Percentiles rank a stretch among this genome's conserved stretches.
Evolutionary conservation across 2,329 filamentous ascomycete species (phyloP).

Genomic region (Venturia nashicola): DNA sequence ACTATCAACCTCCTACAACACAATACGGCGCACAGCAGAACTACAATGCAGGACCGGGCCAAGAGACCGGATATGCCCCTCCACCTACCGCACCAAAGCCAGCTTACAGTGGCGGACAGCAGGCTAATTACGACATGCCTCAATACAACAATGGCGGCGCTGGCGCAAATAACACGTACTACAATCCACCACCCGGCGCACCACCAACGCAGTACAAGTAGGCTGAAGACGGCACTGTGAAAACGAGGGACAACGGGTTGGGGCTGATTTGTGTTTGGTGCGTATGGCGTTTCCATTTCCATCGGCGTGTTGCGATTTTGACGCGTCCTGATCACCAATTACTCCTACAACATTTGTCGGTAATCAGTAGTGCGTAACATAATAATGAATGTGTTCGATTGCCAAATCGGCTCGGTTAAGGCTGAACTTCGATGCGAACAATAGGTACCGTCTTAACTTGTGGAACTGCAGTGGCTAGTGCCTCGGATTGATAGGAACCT

Average conservation of each 20-base stretch:
- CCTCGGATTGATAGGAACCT: no score
- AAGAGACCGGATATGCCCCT: background rate
- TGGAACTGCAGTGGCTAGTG: no score
- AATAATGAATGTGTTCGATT: background rate
- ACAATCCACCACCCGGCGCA: constrained; percentile 6
- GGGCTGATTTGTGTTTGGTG: background rate
- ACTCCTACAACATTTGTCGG: background rate
- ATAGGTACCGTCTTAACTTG: no score
- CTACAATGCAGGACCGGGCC: background rate
- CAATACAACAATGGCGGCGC: constrained; percentile 1
- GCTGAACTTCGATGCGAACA: no score
- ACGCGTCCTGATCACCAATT: background rate
- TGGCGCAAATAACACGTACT: background rate
- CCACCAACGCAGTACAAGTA: constrained; percentile 7
- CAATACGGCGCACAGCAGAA: background rate
- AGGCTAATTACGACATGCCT: background rate
- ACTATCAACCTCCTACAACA: constrained; percentile 1
- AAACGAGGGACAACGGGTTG: no score
- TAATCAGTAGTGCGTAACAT: background rate
- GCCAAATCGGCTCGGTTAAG: no score
- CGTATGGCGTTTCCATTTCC: background rate
- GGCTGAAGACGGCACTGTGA: background rate
- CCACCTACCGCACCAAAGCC: constrained; percentile 1
- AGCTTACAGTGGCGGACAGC: background rate
- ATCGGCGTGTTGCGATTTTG: background rate